A percentile compares a stretch with the other conserved stretches of the same genome.
Evolutionary conservation across 345 rosid genomes (phyloP).

Genomic region (Euphorbia peplus): DNA sequence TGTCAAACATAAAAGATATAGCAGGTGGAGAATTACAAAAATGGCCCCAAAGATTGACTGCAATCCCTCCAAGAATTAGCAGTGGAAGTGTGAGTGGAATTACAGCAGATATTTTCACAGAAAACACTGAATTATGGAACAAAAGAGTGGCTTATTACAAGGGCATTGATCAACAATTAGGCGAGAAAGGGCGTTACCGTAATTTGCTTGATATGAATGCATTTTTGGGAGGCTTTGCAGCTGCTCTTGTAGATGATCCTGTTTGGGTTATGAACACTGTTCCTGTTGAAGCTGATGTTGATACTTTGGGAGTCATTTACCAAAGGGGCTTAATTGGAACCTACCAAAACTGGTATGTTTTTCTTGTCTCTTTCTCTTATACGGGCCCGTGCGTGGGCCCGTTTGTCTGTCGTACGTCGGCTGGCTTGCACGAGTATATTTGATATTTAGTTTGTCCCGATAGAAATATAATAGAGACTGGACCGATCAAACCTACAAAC

Average conservation of each 20-base stretch:
- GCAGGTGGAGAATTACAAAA: constrained; percentile 71
- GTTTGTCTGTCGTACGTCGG: too few species aligned
- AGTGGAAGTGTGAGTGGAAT: constrained; percentile 51
- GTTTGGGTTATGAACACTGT: constrained; percentile 82
- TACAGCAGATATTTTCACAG: constrained; percentile 43
- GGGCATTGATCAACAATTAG: constrained; percentile 56
- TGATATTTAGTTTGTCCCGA: too few species aligned
- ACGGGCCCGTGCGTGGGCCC: too few species aligned
- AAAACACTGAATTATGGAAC: constrained; percentile 66
- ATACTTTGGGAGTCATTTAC: constrained; percentile 76
- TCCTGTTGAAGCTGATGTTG: constrained; percentile 54
- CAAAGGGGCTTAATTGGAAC: constrained; percentile 93
- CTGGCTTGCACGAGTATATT: too few species aligned
- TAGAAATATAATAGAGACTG: too few species aligned
- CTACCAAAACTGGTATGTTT: constrained; percentile 76
- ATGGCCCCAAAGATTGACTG: constrained; percentile 75
- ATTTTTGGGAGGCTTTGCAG: constrained; percentile 78
- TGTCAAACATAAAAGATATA: constrained; percentile 43
- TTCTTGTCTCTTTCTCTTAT: neutral
- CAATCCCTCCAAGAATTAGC: constrained; percentile 79
- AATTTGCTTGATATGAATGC: constrained; percentile 89
- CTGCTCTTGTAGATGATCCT: constrained; percentile 71
- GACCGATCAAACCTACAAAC: too few species aligned
- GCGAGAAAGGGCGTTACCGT: constrained; percentile 70
- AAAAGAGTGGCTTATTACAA: constrained; percentile 69